Evolutionary conservation across 176 grass and related monocot species (phyloP), one percentile per base, ranked within the genome.

Genomic region (Olyra latifolia): DNA sequence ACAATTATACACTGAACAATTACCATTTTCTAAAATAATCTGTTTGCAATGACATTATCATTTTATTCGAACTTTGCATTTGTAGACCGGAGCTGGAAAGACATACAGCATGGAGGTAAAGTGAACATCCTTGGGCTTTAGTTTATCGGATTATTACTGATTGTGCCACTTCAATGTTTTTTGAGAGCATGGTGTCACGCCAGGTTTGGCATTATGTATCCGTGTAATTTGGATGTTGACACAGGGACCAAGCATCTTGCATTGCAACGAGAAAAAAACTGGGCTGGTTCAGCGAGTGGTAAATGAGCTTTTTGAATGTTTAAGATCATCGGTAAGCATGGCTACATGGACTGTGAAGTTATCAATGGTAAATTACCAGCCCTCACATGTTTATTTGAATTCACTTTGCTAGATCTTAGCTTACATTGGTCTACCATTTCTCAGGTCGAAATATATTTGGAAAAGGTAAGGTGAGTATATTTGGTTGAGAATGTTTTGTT

Each of bases 401-500:
- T 58, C 8, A 44, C 23, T 46, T 60, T 72, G 9, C 39, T 87
- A 25, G 40, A 17, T 48, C 44, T 43, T 44, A 14, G 19, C 60
- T 87, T 35, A 78, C 62, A 55, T 82, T 42, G 17, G 42, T 91
- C 75, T 71, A 19, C 14, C 56, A 75, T 66, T 65, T 80, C 49
- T 83, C 73, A 97, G 91, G 94, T 94, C 50, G 91, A 94, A 66
- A 97, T 94, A 79, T 97, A 92, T 86, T 80, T 97, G 89, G 91
- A 94, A 73, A 97, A 94, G 82, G 82, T 97, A 80, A 94, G 94
- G 94, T 96, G 40, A 28, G 78, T 81, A 47, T 27, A 47, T 27
- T 69, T 79, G 41, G 28, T 79, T 29, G 30, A 68, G 11, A 30
- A 52, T 62, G 60, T 78, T 38, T 61, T 56, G 32, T 35, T 53